A percentile compares a stretch with the other conserved stretches of the same genome.
These are phyloP conservation scores for Notholithocarpus densiflorus DNA, from an alignment of 306 rosid genomes.

Conservation along the genomic window DNA sequence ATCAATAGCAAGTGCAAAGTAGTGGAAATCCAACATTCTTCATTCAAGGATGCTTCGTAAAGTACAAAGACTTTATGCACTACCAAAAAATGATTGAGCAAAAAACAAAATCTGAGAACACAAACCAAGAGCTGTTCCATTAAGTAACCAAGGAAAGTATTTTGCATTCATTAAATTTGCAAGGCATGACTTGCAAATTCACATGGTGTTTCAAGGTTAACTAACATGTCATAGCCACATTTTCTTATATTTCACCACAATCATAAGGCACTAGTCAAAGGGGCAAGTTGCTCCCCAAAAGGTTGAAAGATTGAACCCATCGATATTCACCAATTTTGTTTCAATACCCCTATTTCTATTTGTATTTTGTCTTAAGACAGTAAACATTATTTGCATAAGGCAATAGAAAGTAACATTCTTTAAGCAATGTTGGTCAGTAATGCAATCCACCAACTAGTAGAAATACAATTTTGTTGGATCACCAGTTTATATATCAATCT, in stretches of 20 bases:
- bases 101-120: not conserved
- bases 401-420: not conserved
- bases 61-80: not conserved
- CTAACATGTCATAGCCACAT: not conserved
- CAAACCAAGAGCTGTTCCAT: not conserved
- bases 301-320: not conserved
- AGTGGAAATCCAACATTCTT: not conserved
- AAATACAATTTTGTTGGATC: not conserved
- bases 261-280: not conserved
- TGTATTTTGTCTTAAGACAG: too few species aligned
- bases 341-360: too few species aligned
- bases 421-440: not conserved
- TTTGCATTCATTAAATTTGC: too few species aligned
- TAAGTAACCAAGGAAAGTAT: not conserved
- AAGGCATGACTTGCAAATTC: too few species aligned
- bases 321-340: not conserved
- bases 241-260: not conserved
- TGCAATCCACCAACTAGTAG: not conserved
- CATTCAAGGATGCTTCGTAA: constrained; percentile 1
- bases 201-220: not conserved
- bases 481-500: not conserved
- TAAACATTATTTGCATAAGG: not conserved
- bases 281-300: not conserved
- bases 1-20: constrained; percentile 10
- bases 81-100: not conserved